Base-by-base conservation (phyloP, 2,329 filamentous ascomycete genomes). In the Phialophora macrospora region DNA sequence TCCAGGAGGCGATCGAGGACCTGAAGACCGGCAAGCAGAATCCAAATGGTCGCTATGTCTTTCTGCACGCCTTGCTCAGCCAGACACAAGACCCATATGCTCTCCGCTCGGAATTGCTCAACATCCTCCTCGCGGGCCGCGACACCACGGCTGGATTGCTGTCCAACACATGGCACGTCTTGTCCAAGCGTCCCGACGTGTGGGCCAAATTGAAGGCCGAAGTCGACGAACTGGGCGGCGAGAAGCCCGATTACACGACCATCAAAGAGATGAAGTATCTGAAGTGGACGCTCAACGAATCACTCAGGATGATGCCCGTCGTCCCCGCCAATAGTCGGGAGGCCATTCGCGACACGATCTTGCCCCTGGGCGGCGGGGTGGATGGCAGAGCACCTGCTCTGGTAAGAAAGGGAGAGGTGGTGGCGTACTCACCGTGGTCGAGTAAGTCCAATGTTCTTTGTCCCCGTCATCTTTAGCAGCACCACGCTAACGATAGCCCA, bases 11-110 rank as follows among this genome's bases (percentile, higher is more conserved):
- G 3, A 58, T 70, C n/a, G 58, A 65, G 7, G 57, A 68, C 11
- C 30, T 63, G 38, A 54, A 44, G 38, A 54, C 44, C 20, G 61
- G 57, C 22, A 67, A 69, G 54, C 32, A 44, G 22, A 26, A 51
- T 9, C 41, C 91, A 80, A 94, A 98, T 81, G 30, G 57, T 12
- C 70, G 64, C 30, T 71, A 73, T 49, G 66, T 68, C 26, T 73
- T 74, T 59, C 62, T 73, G 26, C 56, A 70, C 49, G 66, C 70
- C 28, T 60, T 74, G 22, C 63, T 70, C 30, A 62, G 68, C 4
- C 62, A 69, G 26, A 73, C 71, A 1, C 64, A 67, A 11, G 70
- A 73, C 55, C 67, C 60, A 1, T 65, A 66, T 57, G 68, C 64
- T 9, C 55, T 72, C 2, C 65, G 66, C 4, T 68, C 68, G 4